These are phyloP conservation scores for Venustampulla echinocandica DNA, from an alignment of 495 filamentous ascomycete genomes.

Conservation along the genomic window DNA sequence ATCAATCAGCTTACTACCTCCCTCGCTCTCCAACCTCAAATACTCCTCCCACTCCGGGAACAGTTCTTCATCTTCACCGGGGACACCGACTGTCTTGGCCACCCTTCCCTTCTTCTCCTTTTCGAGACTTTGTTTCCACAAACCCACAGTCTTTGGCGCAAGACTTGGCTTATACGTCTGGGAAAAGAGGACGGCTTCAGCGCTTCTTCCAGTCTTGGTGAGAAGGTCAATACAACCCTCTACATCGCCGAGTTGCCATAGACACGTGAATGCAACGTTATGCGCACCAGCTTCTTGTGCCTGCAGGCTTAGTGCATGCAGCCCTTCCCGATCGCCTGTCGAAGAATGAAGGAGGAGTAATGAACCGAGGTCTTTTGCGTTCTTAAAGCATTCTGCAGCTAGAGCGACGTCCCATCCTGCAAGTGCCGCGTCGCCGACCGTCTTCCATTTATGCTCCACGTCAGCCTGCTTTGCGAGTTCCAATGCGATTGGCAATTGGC, in stretches of 20 bases:
- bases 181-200: slow-evolving; percentile 83
- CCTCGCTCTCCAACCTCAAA: slow-evolving; percentile 68
- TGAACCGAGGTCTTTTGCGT: slow-evolving; percentile 83
- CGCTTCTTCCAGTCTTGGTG: slow-evolving; percentile 61
- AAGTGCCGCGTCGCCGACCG: slow-evolving; percentile 84
- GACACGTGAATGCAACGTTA: slow-evolving; percentile 85
- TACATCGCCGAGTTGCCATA: slow-evolving; percentile 81
- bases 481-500: slow-evolving; percentile 74
- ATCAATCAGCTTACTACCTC: slow-evolving; percentile 24
- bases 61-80: slow-evolving; percentile 76
- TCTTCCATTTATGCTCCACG: slow-evolving; percentile 96
- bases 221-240: slow-evolving; percentile 76
- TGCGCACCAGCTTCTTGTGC: slow-evolving; percentile 70
- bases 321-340: slow-evolving; percentile 63
- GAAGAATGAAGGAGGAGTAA: slow-evolving; percentile 80
- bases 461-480: slow-evolving; percentile 76
- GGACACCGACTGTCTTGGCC: slow-evolving; percentile 72
- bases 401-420: slow-evolving; percentile 76
- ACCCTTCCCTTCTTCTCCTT: slow-evolving; percentile 75
- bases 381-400: slow-evolving; percentile 84
- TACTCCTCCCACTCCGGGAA: slow-evolving; percentile 96
- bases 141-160: slow-evolving; percentile 54
- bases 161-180: slow-evolving; percentile 88
- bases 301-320: slow-evolving; percentile 59
- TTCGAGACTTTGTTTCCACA: slow-evolving; percentile 78